Evolutionary conservation across 2,329 filamentous ascomycete genomes (phyloP).

Genomic region (Rhinocladiella similis): DNA sequence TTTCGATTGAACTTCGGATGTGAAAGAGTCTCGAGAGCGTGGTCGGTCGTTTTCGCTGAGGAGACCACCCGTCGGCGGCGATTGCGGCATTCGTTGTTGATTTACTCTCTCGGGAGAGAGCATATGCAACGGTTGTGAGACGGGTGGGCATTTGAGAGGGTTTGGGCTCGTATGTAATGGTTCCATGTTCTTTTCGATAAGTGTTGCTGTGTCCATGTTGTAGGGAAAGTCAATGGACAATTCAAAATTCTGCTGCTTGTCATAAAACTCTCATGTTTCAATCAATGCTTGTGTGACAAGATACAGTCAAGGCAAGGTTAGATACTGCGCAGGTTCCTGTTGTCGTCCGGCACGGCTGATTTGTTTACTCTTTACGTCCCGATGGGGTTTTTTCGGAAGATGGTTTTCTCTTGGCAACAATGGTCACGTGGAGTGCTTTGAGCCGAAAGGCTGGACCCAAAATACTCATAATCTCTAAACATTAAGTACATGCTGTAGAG

Average conservation of each 20-base stretch:
- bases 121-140: constrained; percentile 42
- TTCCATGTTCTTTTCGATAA: constrained; percentile 17
- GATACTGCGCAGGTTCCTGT: neutral
- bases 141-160: constrained; percentile 27
- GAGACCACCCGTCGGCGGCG: constrained; percentile 39
- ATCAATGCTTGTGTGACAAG: neutral
- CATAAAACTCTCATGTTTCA: neutral
- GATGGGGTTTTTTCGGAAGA: neutral
- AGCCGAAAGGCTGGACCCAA: too few relatives aligned
- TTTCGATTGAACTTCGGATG: constrained; percentile 47
- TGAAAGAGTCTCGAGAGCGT: constrained; percentile 38
- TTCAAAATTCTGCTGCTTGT: neutral
- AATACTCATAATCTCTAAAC: too few relatives aligned
- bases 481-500: neutral
- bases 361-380: neutral
- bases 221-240: neutral
- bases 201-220: constrained; percentile 11
- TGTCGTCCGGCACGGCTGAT: neutral
- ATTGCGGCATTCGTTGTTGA: constrained; percentile 44
- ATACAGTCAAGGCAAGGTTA: neutral
- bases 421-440: neutral
- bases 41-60: constrained; percentile 27
- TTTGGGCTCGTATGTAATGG: constrained; percentile 13
- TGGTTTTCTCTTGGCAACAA: neutral
- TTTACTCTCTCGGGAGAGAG: constrained; percentile 52